These are phyloP conservation scores for Mortierella hygrophila DNA, from an alignment of 192 early-diverging fungal genomes.

Conservation along the genomic window DNA sequence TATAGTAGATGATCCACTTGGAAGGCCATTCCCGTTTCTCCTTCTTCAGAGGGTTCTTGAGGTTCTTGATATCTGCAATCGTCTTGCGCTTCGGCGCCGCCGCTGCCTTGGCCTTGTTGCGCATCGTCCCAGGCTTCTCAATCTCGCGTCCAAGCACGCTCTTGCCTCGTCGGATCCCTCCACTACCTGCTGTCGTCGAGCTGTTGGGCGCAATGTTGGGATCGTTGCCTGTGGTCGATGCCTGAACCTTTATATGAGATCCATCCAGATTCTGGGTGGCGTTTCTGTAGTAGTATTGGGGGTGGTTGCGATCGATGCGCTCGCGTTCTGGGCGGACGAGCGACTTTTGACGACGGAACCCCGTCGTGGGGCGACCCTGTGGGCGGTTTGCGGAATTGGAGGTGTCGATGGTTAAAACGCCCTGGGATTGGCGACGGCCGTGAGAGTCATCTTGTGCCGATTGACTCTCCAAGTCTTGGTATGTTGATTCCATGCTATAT, in stretches of 20 bases:
- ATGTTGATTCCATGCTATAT: conserved; percentile 42
- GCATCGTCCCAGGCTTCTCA: conserved; percentile 52
- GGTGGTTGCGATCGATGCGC: conserved; percentile 63
- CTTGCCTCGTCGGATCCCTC: conserved; percentile 43
- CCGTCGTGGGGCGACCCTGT: conserved; percentile 14
- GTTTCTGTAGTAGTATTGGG: conserved; percentile 64
- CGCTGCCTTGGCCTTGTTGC: conserved; percentile 43
- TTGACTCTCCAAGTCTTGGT: conserved; percentile 47
- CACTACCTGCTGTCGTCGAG: background rate
- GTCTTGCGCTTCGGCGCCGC: conserved; percentile 43
- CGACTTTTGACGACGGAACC: conserved; percentile 69
- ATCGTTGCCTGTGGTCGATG: conserved; percentile 49
- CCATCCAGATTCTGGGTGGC: conserved; percentile 55
- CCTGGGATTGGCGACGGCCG: conserved; percentile 38
- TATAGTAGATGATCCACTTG: conserved; percentile 62
- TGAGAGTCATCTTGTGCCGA: conserved; percentile 23
- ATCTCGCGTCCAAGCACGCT: conserved; percentile 49
- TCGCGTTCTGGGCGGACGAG: conserved; percentile 77
- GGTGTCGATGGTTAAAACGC: conserved; percentile 42
- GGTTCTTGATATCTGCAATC: conserved; percentile 57
- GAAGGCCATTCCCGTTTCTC: conserved; percentile 52
- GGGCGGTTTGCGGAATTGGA: conserved; percentile 11
- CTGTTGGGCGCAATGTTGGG: conserved; percentile 8
- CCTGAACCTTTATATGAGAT: conserved; percentile 40
- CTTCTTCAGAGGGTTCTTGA: conserved; percentile 59